phyloP scores from a whole-genome alignment of 2,329 filamentous ascomycete genomes.

The Byssoonygena ceratinophila region DNA sequence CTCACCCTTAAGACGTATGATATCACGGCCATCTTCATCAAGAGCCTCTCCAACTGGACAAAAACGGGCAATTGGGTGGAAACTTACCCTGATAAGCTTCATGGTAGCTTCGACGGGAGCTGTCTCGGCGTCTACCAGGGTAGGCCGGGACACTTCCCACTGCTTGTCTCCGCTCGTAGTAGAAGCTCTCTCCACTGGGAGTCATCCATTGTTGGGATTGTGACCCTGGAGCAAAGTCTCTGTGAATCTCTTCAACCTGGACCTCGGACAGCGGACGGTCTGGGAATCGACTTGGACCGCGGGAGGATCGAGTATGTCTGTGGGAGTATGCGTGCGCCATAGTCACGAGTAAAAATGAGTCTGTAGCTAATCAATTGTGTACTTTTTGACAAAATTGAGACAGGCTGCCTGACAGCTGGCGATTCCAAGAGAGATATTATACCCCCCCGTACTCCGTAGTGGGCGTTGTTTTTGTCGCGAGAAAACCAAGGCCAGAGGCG shows the following conservation, averaged over 20 bases:
- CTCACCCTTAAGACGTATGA: neutral
- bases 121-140: neutral
- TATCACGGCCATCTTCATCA: neutral
- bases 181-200: neutral
- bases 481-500: too few species aligned
- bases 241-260: conserved; percentile 68
- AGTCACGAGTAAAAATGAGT: too few species aligned
- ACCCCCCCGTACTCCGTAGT: too few species aligned
- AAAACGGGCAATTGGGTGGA: neutral
- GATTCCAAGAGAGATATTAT: too few species aligned
- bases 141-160: neutral
- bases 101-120: neutral
- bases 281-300: neutral
- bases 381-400: too few species aligned
- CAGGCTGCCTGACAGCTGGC: too few species aligned
- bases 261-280: conserved; percentile 39
- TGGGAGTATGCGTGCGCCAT: neutral
- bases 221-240: conserved; percentile 70
- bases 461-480: too few species aligned
- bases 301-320: neutral
- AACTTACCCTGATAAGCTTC: neutral
- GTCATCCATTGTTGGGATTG: neutral
- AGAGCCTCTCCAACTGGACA: neutral
- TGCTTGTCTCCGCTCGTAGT: conserved; percentile 3
- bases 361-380: too few species aligned